phyloP scores from a whole-genome alignment of 768 basidiomycete species.

The Boletus rufocinnamomeus region DNA sequence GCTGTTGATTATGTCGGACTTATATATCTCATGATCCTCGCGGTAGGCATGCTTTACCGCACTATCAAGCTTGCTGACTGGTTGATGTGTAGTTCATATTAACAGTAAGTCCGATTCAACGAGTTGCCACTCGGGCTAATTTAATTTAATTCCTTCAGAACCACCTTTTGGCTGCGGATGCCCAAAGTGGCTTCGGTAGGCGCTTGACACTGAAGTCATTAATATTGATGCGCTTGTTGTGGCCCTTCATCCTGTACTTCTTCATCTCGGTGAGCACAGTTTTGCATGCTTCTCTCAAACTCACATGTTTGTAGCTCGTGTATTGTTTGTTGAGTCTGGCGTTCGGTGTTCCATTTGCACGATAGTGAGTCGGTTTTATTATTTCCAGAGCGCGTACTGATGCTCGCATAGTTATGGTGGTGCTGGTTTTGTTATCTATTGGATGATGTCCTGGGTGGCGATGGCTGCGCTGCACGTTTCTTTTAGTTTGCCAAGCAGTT shows the following conservation, averaged over 20 bases:
- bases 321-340: slow-evolving; percentile 61
- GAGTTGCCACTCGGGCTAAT: background rate
- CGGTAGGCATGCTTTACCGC: slow-evolving; percentile 16
- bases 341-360: slow-evolving; percentile 57
- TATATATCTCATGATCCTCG: slow-evolving; percentile 47
- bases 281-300: background rate
- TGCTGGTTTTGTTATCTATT: slow-evolving; percentile 61
- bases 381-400: background rate
- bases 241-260: slow-evolving; percentile 44
- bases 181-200: slow-evolving; percentile 41
- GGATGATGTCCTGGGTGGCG: slow-evolving; percentile 62
- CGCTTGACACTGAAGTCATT: slow-evolving; percentile 41
- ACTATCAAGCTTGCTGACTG: slow-evolving; percentile 5
- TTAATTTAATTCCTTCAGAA: slow-evolving; percentile 25
- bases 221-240: slow-evolving; percentile 42
- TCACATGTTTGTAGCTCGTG: slow-evolving; percentile 43
- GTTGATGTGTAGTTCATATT: slow-evolving; percentile 26
- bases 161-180: slow-evolving; percentile 36
- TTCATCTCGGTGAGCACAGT: slow-evolving; percentile 38
- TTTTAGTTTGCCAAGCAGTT: background rate
- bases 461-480: slow-evolving; percentile 57
- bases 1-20: slow-evolving; percentile 57
- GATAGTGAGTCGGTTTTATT: slow-evolving; percentile 38
- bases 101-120: slow-evolving; percentile 21
- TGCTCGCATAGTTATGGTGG: slow-evolving; percentile 45